Conservation (phyloP, 768 basidiomycete genomes). For the Phaffia tasmanica region DNA sequence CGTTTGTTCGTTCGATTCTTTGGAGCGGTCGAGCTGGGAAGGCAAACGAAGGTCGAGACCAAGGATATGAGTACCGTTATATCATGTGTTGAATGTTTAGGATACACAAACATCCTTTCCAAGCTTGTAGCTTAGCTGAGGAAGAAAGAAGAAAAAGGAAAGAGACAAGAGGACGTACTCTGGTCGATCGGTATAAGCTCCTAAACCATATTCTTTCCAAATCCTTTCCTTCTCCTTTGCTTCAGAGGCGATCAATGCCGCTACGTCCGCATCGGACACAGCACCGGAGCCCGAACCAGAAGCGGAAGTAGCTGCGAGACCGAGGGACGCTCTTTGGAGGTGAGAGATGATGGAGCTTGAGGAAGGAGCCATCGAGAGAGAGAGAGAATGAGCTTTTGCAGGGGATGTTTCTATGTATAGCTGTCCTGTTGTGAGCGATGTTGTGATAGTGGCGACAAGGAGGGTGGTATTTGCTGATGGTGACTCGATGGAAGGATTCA, state of each 20-base stretch:
- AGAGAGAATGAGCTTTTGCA: too few species aligned
- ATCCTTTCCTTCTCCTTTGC: constrained; percentile 80
- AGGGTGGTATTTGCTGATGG: too few species aligned
- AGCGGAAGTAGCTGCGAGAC: not conserved
- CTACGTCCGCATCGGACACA: constrained; percentile 40
- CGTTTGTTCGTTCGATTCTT: constrained; percentile 56
- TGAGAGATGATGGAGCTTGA: constrained; percentile 12
- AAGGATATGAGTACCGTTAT: constrained; percentile 42
- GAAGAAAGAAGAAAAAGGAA: too few species aligned
- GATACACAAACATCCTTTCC: not conserved
- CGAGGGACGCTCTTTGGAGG: constrained; percentile 22
- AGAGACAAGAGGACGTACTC: constrained; percentile 37
- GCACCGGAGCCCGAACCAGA: not conserved
- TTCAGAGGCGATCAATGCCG: constrained; percentile 80
- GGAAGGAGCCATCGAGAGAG: not conserved
- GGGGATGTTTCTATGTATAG: too few species aligned
- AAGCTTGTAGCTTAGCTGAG: not conserved
- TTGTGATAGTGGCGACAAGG: too few species aligned
- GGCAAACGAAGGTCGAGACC: constrained; percentile 38
- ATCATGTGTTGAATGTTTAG: too few species aligned
- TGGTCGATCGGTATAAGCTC: constrained; percentile 49
- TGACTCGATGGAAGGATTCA: too few species aligned
- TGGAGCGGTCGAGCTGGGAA: constrained; percentile 10
- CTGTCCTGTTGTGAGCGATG: too few species aligned
- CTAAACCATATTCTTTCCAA: constrained; percentile 62